phyloP scores from a whole-genome alignment of 2,329 filamentous ascomycete species.

The Penicillium sp. region DNA sequence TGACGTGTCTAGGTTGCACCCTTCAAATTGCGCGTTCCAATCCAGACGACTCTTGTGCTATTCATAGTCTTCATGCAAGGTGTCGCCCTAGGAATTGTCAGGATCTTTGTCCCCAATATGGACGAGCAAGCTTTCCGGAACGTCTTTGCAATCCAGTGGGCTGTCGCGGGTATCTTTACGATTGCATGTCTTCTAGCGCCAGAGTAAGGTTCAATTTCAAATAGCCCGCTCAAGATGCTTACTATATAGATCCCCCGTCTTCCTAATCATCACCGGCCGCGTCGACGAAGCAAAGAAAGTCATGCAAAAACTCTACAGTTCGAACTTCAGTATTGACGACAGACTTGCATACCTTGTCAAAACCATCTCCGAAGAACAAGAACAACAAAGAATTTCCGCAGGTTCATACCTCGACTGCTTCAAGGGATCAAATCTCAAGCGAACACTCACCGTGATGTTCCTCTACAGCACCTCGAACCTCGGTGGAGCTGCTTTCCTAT shows the following conservation, averaged over 20 bases:
- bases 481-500: constrained; percentile 21
- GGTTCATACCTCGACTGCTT: constrained; percentile 21
- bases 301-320: constrained; percentile 17
- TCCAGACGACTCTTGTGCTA: constrained; percentile 23
- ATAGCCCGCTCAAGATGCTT: background rate
- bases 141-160: constrained; percentile 28
- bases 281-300: constrained; percentile 17
- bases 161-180: constrained; percentile 19
- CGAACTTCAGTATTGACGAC: constrained; percentile 16
- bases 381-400: constrained; percentile 5
- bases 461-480: constrained; percentile 20
- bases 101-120: constrained; percentile 24
- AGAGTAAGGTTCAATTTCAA: constrained; percentile 11
- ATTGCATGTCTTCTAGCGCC: constrained; percentile 21
- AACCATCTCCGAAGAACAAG: constrained; percentile 21
- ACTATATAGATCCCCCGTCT: constrained; percentile 14
- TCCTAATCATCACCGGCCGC: constrained; percentile 11
- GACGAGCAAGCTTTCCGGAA: constrained; percentile 21
- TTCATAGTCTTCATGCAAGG: constrained; percentile 27
- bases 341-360: constrained; percentile 5
- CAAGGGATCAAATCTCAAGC: constrained; percentile 22
- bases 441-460: constrained; percentile 24
- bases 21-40: constrained; percentile 17
- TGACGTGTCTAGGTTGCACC: constrained; percentile 9
- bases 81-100: constrained; percentile 23